Evolutionary conservation across 2,329 filamentous ascomycete genomes (phyloP), one percentile per base, ranked within the genome.

Genomic region (Aspergillus viridinutans): DNA sequence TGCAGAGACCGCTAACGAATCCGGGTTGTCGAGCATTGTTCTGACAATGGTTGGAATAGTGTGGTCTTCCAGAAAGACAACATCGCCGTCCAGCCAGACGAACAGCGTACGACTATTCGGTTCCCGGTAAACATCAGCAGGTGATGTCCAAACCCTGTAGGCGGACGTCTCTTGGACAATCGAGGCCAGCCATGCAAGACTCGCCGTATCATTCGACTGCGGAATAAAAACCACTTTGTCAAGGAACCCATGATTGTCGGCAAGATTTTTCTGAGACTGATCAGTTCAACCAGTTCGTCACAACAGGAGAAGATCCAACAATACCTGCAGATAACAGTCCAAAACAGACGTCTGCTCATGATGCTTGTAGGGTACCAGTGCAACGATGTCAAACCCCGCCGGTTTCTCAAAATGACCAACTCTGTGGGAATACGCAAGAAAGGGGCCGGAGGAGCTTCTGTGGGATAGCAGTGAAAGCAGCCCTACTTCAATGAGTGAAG

Each of bases 11-110:
- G 80, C 71, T 59, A 78, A 78, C 26, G 77, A 76, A 42, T 82
- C 76, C 7, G 81, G 80, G 32, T 83, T 75, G 3, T 78, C 73
- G 50, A 82, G 67, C 59, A 80, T 80, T 21, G 80, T 81, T 59
- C 80, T 79, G 28, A 84, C 75, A 6, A 85, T 74, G 3, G 81
- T 79, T 2, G 81, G 77, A 50, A 86, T 82, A 25, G 79, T 74
- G 53, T 74, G 69, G 50, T 78, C 74, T 55, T 77, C 74, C 12
- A 78, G 61, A 55, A 72, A 79, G 28, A 78, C 66, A 50, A 74
- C 64, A 52, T 78, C 76, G 2, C 77, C 76, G 55, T 78, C 76
- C 43, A 78, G 76, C 60, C 74, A 76, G 52, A 78, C 68, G 52
- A 75, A 77, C 58, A 78, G 68, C 17, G 67, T 60, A 40, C 69